phyloP scores from a whole-genome alignment of 192 early-diverging fungal genomes.

The Coemansia sp. region DNA sequence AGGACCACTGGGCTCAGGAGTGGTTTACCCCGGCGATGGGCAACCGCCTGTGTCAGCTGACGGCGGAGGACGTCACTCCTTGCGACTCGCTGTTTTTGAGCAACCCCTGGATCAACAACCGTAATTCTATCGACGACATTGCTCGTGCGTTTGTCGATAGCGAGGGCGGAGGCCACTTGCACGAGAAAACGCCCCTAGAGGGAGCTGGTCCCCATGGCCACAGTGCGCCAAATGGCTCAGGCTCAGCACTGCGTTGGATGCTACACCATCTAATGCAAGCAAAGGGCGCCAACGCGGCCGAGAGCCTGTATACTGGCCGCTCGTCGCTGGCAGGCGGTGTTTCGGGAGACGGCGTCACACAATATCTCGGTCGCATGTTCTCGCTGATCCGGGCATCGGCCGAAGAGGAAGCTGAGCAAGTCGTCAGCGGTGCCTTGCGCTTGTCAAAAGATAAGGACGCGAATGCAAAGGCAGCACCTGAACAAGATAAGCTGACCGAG shows the following conservation, averaged over 20 bases:
- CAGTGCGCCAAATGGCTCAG: conserved; percentile 36
- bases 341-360: conserved; percentile 39
- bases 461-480: conserved; percentile 9
- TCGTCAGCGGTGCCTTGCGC: conserved; percentile 34
- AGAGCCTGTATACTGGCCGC: conserved; percentile 44
- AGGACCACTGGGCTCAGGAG: conserved; percentile 37
- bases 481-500: conserved; percentile 28
- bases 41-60: conserved; percentile 30
- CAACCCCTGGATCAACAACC: conserved; percentile 15
- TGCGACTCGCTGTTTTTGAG: conserved; percentile 47
- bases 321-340: conserved; percentile 49
- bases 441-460: conserved; percentile 9
- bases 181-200: conserved; percentile 38
- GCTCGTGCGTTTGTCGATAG: conserved; percentile 51
- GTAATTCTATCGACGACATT: conserved; percentile 39
- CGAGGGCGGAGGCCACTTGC: conserved; percentile 51
- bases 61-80: conserved; percentile 39
- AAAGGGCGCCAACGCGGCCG: conserved; percentile 26
- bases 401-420: conserved; percentile 45
- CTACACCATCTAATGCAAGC: conserved; percentile 50
- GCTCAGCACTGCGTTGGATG: conserved; percentile 43
- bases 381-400: conserved; percentile 44
- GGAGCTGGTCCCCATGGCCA: conserved; percentile 38
- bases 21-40: conserved; percentile 48
- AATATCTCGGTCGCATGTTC: conserved; percentile 45